Conservation (phyloP, 805 yeast genomes). For the Metschnikowia drakensbergensis region DNA sequence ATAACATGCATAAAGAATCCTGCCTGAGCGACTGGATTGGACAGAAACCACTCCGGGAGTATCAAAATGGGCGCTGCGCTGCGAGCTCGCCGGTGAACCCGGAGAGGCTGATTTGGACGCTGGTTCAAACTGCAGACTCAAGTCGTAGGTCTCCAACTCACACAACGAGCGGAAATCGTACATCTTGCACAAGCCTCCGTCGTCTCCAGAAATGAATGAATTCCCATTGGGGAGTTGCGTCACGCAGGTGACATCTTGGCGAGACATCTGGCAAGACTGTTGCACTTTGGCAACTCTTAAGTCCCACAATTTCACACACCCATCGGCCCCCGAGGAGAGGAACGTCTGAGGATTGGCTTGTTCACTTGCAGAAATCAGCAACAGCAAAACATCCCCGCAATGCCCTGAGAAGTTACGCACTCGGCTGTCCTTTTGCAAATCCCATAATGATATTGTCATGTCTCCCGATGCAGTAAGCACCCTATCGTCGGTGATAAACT, state of each 20-base stretch:
- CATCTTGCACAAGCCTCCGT: slow-evolving; percentile 66
- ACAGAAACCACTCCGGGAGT: slow-evolving; percentile 68
- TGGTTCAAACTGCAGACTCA: slow-evolving; percentile 19
- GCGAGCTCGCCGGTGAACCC: slow-evolving; percentile 17
- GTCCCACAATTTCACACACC: slow-evolving; percentile 67
- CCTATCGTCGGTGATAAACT: slow-evolving; percentile 54
- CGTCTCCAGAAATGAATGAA: slow-evolving; percentile 71
- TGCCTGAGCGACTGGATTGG: slow-evolving; percentile 70
- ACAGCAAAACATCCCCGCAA: slow-evolving; percentile 63
- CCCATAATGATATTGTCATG: slow-evolving; percentile 78
- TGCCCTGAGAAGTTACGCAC: slow-evolving; percentile 59
- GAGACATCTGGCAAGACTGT: slow-evolving; percentile 51
- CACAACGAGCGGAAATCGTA: slow-evolving; percentile 79
- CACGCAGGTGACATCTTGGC: slow-evolving; percentile 58
- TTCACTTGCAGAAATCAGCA: slow-evolving; percentile 23
- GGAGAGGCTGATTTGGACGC: slow-evolving; percentile 5
- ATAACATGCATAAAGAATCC: slow-evolving; percentile 71
- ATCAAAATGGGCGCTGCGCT: slow-evolving; percentile 37
- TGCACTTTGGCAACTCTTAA: slow-evolving; percentile 38
- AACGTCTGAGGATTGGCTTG: slow-evolving; percentile 28
- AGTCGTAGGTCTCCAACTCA: slow-evolving; percentile 49
- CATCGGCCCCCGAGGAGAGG: slow-evolving; percentile 66
- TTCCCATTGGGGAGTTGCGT: slow-evolving; percentile 67
- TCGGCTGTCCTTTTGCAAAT: slow-evolving; percentile 55
- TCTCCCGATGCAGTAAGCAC: slow-evolving; percentile 79